Conservation (phyloP, 1,284 basidiomycete species). For the Peniophora sp. region DNA sequence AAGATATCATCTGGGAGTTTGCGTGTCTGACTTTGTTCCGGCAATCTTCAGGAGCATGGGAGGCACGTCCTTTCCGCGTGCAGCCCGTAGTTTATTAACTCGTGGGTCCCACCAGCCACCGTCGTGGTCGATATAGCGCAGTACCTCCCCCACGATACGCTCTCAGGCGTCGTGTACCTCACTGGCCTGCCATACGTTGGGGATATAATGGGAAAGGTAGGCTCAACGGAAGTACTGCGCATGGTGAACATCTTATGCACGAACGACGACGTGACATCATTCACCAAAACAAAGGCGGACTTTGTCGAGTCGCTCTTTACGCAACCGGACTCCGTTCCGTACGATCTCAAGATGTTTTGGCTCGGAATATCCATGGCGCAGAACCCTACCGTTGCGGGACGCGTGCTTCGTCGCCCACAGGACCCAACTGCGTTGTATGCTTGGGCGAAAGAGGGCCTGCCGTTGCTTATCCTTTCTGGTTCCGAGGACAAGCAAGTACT, state of each 20-base stretch:
- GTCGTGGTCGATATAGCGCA: neutral
- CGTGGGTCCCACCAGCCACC: neutral
- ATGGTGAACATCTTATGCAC: neutral
- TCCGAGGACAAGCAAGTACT: neutral
- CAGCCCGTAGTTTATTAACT: neutral
- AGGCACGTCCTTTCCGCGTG: neutral
- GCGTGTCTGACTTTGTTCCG: neutral
- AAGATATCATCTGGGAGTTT: too few species aligned
- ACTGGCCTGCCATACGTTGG: neutral
- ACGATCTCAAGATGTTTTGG: neutral
- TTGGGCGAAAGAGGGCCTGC: neutral
- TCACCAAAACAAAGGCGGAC: neutral
- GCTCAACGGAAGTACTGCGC: neutral
- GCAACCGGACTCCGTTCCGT: neutral
- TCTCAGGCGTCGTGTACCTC: neutral
- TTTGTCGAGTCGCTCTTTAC: neutral
- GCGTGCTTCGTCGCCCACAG: neutral
- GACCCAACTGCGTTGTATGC: neutral
- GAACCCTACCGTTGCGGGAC: neutral
- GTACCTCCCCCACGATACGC: neutral
- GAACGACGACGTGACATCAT: neutral
- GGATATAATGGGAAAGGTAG: neutral
- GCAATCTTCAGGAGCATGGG: neutral
- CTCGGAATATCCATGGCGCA: neutral
- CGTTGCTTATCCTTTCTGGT: neutral